Base-by-base conservation (phyloP, 192 early-diverging fungal genomes). In the Podila verticillata region DNA sequence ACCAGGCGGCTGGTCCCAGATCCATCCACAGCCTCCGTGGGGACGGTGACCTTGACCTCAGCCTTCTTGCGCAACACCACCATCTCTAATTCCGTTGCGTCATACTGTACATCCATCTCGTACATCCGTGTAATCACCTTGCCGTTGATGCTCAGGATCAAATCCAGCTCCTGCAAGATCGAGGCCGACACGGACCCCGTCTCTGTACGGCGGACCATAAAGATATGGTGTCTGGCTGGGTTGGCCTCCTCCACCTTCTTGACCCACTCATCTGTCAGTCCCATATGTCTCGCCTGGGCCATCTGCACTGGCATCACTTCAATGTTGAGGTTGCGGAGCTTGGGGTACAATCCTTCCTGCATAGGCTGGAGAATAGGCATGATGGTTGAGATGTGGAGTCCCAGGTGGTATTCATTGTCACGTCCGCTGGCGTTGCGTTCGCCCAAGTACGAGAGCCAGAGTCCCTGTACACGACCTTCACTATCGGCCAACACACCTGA, bases 391-490 rank as follows among this genome's bases (percentile, higher is more conserved):
- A 90, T 84, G 32, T 91, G 82, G 29, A 92, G 67, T n/a, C 86
- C 87, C 0, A 88, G 81, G 79, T 91, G 89, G 36, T 89, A 89
- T 56, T 89, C 90, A 17, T 88, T 87, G 48, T 92, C 91, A 12
- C 86, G 84, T 10, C 91, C 90, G n/a, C 73, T 79, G 44, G 66
- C 74, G 30, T 89, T 92, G 51, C 91, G 87, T 63, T 95, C 94
- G 22, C 94, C 94, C 10, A 94, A 70, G 64, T 90, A 95, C 17
- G 82, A 88, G 20, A 93, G 72, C 94, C 94, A 95, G 6, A 95
- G 65, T 28, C 91, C 93, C 65, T 91, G 89, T 7, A 94, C 92
- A 26, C 80, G 74, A 1, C 92, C 94, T 24, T 89, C 65, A 24
- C 85, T 57, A 74, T 94, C 92, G 0, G 89, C 89, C 36, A 95